Conservation (phyloP, 768 basidiomycete genomes). For the Hygrocybe punicea region DNA sequence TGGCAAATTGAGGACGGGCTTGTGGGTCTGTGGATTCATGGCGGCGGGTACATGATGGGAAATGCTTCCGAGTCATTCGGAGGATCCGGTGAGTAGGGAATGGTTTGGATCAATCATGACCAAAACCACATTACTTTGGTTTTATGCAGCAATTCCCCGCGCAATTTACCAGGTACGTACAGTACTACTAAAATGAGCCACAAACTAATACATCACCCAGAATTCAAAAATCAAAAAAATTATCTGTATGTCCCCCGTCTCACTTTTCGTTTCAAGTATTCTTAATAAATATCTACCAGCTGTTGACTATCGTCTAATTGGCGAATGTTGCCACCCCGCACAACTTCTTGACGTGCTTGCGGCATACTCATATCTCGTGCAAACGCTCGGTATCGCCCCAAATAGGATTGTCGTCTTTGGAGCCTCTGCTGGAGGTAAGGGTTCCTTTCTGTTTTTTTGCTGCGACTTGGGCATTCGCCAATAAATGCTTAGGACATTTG, state of each 20-base stretch:
- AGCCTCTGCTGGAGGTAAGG: conserved; percentile 50
- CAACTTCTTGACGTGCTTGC: conserved; percentile 52
- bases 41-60: conserved; percentile 30
- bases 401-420: conserved; percentile 45
- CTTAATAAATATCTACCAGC: conserved; percentile 15
- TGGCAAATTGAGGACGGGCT: conserved; percentile 10
- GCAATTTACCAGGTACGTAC: conserved; percentile 7
- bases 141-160: conserved; percentile 11
- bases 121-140: neutral
- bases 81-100: conserved; percentile 13
- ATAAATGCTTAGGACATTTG: conserved; percentile 26
- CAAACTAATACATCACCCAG: neutral
- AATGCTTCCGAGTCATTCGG: conserved; percentile 21
- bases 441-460: neutral
- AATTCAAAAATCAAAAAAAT: conserved; percentile 13
- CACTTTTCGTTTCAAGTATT: neutral
- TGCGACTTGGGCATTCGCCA: neutral
- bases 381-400: conserved; percentile 39
- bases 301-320: conserved; percentile 20
- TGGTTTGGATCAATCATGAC: neutral
- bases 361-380: conserved; percentile 48
- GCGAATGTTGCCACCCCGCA: conserved; percentile 37
- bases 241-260: conserved; percentile 8
- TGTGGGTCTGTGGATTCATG: conserved; percentile 24
- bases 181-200: neutral